Evolutionary conservation across 169 alveolate genomes (phyloP).

Genomic region (Plasmodium chabaudi): DNA sequence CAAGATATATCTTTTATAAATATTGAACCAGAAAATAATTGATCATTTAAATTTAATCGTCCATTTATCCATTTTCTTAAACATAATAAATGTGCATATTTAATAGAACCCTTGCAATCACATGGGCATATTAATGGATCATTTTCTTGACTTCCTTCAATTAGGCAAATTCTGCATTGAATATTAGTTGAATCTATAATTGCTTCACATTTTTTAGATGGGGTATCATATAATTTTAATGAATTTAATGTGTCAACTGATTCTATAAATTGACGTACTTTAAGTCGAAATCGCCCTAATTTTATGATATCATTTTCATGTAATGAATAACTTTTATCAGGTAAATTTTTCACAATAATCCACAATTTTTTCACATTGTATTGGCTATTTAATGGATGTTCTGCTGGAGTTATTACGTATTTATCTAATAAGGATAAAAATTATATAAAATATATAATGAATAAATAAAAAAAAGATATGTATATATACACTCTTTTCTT

Average conservation of each 20-base stretch:
- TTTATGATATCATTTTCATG: slow-evolving; percentile 94
- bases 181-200: slow-evolving; percentile 57
- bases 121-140: slow-evolving; percentile 93
- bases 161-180: slow-evolving; percentile 94
- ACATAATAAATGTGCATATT: slow-evolving; percentile 95
- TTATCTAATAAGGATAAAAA: slow-evolving; percentile 30
- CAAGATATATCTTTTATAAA: slow-evolving; percentile 87
- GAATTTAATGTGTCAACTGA: slow-evolving; percentile 57
- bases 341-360: slow-evolving; percentile 92
- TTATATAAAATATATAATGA: not conserved
- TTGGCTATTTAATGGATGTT: slow-evolving; percentile 75
- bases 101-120: slow-evolving; percentile 94
- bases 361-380: slow-evolving; percentile 91
- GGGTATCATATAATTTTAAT: slow-evolving; percentile 57
- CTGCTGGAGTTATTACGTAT: slow-evolving; percentile 85
- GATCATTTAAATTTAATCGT: slow-evolving; percentile 86
- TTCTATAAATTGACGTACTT: slow-evolving; percentile 91
- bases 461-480: not conserved
- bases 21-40: slow-evolving; percentile 79
- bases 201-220: slow-evolving; percentile 57
- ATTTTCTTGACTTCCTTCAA: slow-evolving; percentile 91
- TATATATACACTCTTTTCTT: not conserved
- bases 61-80: slow-evolving; percentile 95
- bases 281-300: slow-evolving; percentile 93
- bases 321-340: slow-evolving; percentile 86